Evolutionary conservation across 805 yeast genomes (phyloP).

Genomic region (Zygotorulaspora sp.): DNA sequence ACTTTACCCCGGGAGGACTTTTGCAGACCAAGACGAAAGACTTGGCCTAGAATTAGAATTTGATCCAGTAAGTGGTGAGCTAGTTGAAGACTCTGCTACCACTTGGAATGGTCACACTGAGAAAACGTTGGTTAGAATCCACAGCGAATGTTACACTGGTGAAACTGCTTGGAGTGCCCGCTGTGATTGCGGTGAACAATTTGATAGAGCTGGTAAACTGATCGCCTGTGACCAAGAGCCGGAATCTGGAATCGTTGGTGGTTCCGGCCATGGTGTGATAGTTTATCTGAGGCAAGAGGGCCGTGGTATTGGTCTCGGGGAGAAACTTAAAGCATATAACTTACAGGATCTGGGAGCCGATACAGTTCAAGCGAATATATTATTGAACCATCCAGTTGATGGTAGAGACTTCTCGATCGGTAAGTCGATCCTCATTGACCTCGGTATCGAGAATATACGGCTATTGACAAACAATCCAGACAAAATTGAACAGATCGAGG

Average conservation of each 20-base stretch:
- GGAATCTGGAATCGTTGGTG: slow-evolving; percentile 41
- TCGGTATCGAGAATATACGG: slow-evolving; percentile 67
- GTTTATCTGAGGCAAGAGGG: slow-evolving; percentile 97
- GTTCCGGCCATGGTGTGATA: slow-evolving; percentile 83
- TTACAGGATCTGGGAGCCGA: slow-evolving; percentile 97
- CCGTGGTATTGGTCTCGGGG: slow-evolving; percentile 97
- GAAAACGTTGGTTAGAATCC: slow-evolving; percentile 74
- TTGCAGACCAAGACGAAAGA: slow-evolving; percentile 59
- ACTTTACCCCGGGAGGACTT: slow-evolving; percentile 76
- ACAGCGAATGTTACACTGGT: slow-evolving; percentile 97
- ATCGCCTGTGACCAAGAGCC: slow-evolving; percentile 46
- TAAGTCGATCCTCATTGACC: slow-evolving; percentile 83
- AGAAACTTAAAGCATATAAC: slow-evolving; percentile 92
- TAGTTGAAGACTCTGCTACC: slow-evolving; percentile 18
- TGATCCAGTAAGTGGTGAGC: slow-evolving; percentile 37
- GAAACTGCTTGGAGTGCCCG: slow-evolving; percentile 99
- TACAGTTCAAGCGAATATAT: slow-evolving; percentile 91
- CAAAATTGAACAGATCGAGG: slow-evolving; percentile 91
- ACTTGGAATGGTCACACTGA: slow-evolving; percentile 31
- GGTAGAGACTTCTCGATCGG: slow-evolving; percentile 93
- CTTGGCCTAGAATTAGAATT: slow-evolving; percentile 40
- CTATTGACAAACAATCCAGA: slow-evolving; percentile 94
- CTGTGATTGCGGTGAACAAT: slow-evolving; percentile 99
- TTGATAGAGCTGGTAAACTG: slow-evolving; percentile 92
- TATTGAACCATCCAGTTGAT: slow-evolving; percentile 95